phyloP scores from a whole-genome alignment of 1,284 basidiomycete species.

The Phylloporus sp. region DNA sequence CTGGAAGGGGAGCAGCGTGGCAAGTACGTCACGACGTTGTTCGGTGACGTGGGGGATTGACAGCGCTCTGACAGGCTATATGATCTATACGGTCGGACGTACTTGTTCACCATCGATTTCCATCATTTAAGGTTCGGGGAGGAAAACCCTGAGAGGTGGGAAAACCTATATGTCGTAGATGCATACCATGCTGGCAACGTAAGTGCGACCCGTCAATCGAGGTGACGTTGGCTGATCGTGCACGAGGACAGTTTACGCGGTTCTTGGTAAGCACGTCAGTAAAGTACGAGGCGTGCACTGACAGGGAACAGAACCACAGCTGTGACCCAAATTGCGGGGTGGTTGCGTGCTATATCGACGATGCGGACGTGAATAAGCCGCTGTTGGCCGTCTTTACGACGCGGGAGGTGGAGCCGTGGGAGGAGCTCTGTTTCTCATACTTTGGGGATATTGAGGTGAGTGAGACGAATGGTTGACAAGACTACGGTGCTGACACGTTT shows the following conservation, averaged over 20 bases:
- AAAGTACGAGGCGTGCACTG: conserved; percentile 6
- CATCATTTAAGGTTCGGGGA: conserved; percentile 57
- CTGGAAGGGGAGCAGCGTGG: conserved; percentile 70
- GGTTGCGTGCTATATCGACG: conserved; percentile 73
- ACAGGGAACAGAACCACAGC: conserved; percentile 75
- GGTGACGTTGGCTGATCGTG: conserved; percentile 14
- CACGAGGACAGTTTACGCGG: conserved; percentile 62
- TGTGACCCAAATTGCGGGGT: conserved; percentile 86
- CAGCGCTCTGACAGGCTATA: conserved; percentile 61
- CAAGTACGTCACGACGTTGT: conserved; percentile 49
- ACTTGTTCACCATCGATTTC: conserved; percentile 84
- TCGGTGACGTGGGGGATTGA: too few species aligned
- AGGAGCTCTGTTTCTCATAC: conserved; percentile 88
- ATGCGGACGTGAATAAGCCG: conserved; percentile 60
- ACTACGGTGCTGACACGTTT: background rate
- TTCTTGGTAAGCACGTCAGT: conserved; percentile 54
- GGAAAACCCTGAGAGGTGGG: conserved; percentile 41
- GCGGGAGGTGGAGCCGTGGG: conserved; percentile 62
- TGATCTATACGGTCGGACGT: conserved; percentile 78
- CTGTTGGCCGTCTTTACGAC: conserved; percentile 74
- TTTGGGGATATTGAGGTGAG: conserved; percentile 54
- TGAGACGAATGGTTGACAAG: background rate
- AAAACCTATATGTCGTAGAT: conserved; percentile 65
- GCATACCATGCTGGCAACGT: conserved; percentile 90
- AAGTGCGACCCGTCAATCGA: conserved; percentile 39